Conservation (phyloP, 345 rosid genomes). For the Citrus sinensis region DVS_A1.0 CM039163.1:50430501-50431000, state of each 20-base stretch:
- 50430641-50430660: not conserved
- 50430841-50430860: too few relatives aligned
- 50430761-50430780: not conserved
- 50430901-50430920: too few relatives aligned
- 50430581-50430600: constrained; percentile 10
- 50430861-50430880: too few relatives aligned
- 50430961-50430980: too few relatives aligned
- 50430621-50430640: not conserved
- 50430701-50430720: not conserved
- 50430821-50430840: too few relatives aligned
- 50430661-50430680: not conserved
- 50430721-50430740: not conserved
- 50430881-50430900: too few relatives aligned
- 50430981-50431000: too few relatives aligned
- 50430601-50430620: constrained; percentile 24
- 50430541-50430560: not conserved
- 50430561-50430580: constrained; percentile 7
- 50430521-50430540: not conserved
- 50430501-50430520: not conserved
- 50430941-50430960: too few relatives aligned
- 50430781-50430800: not conserved
- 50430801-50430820: not conserved
- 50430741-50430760: not conserved
- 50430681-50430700: not conserved
- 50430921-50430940: too few relatives aligned